Evolutionary conservation across 1,139 yeast genomes (phyloP).

Genomic region (Geotrichum phurueaensis): DNA sequence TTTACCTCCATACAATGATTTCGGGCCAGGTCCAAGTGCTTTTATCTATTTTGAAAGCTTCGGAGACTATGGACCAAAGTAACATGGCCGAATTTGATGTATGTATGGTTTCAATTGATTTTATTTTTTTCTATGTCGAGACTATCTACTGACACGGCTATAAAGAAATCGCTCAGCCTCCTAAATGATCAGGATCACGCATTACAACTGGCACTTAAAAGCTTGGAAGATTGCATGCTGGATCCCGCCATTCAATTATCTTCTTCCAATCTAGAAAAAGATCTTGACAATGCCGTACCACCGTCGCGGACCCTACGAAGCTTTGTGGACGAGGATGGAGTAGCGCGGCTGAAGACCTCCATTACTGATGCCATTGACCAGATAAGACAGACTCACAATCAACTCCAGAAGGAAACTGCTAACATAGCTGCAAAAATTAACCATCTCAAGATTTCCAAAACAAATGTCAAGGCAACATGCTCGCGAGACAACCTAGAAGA

Average conservation of each 20-base stretch:
- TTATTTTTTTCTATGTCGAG: not conserved
- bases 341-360: conserved; percentile 32
- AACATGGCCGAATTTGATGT: conserved; percentile 22
- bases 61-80: conserved; percentile 19
- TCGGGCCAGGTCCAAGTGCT: conserved; percentile 31
- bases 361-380: conserved; percentile 32
- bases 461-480: conserved; percentile 16
- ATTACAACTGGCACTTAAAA: conserved; percentile 32
- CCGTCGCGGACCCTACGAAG: conserved; percentile 35
- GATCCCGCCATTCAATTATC: conserved; percentile 28
- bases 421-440: conserved; percentile 19
- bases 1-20: conserved; percentile 31
- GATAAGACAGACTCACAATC: conserved; percentile 28
- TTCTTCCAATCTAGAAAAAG: not conserved
- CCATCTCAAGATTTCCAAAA: conserved; percentile 22
- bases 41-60: conserved; percentile 20
- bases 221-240: conserved; percentile 32
- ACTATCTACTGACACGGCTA: not conserved
- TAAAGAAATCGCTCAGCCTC: conserved; percentile 23
- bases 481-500: conserved; percentile 20
- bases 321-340: conserved; percentile 42
- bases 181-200: conserved; percentile 29
- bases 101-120: conserved; percentile 9
- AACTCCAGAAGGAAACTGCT: conserved; percentile 22
- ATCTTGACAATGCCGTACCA: not conserved